Evolutionary conservation across 2,329 filamentous ascomycete genomes (phyloP), one percentile per base, ranked within the genome.

Genomic region (Parafenestella ontariensis): DNA sequence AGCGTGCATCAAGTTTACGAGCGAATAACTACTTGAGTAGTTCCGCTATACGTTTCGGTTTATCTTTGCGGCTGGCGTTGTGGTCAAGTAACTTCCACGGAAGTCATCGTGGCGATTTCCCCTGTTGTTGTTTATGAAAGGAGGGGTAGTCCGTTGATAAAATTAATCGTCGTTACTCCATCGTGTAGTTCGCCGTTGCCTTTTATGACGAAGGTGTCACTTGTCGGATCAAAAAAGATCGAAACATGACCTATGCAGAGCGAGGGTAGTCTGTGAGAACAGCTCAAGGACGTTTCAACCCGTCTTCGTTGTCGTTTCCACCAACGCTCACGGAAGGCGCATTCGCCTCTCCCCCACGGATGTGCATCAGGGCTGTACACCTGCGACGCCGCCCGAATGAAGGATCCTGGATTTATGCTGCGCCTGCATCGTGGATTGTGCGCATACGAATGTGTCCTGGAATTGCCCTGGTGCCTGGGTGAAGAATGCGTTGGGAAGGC

Each of bases 1-100:
- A 47, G 45, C 45, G 45, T 47, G 45, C 34, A 47, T 47, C 18
- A 26, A 26, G 17, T 29, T 36, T 28, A 26, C 24, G 37, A 37
- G 26, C 42, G n/a, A 17, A 33, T 9, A 53, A 20, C n/a, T n/a
- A n/a, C 18, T 26, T 15, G 33, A 26, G 17, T 45, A 40, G 15
- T 7, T 29, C 13, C 15, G n/a, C 41, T 28, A 43, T 29, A 43
- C 26, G 41, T 43, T 43, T 43, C 24, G 26, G 23, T 29, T 28
- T 15, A n/a, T 43, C 24, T 18, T 28, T 26, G 41, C 26, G 15
- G n/a, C 24, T 28, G 41, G 41, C 10, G 41, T 43, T 20, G 7
- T 10, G 17, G 41, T 5, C 29, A 8, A 31, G 15, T 29, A 24
- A 17, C 20, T 40, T 23, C 13, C 10, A 6, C 3, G n/a, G 5